phyloP scores from a whole-genome alignment of 2,329 filamentous ascomycete species.

The Aschersonia sp. region DNA sequence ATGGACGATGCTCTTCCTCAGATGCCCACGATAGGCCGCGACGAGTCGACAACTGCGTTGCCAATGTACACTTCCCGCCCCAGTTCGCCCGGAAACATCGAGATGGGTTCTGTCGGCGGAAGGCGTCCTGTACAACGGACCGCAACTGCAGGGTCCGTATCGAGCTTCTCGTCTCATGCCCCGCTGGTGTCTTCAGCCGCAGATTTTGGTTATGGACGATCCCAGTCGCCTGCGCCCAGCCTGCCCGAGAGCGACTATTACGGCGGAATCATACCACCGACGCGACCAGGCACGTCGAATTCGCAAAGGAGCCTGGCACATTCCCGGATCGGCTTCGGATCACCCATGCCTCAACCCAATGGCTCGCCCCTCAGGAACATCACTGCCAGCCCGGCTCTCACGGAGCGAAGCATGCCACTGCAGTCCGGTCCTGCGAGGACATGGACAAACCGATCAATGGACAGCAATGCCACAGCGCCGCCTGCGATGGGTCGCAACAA shows the following conservation, averaged over 20 bases:
- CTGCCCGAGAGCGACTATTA: conserved; percentile 14
- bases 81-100: conserved; percentile 36
- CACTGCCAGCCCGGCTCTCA: conserved; percentile 15
- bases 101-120: conserved; percentile 37
- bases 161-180: conserved; percentile 49
- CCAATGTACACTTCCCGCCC: conserved; percentile 48
- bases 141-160: conserved; percentile 40
- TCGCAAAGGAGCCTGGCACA: conserved; percentile 18
- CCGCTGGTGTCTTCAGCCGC: conserved; percentile 46
- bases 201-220: conserved; percentile 39
- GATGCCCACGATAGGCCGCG: conserved; percentile 45
- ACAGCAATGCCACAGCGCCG: conserved; percentile 11
- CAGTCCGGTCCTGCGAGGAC: conserved; percentile 19
- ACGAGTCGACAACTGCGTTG: conserved; percentile 46
- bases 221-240: conserved; percentile 21
- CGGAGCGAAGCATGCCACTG: conserved; percentile 13
- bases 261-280: conserved; percentile 11
- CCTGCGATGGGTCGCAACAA: conserved; percentile 5
- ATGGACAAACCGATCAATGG: conserved; percentile 15
- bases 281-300: conserved; percentile 19
- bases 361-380: conserved; percentile 7
- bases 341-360: background rate
- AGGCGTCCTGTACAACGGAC: conserved; percentile 31
- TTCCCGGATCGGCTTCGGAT: conserved; percentile 6
- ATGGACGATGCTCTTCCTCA: conserved; percentile 34